A percentile compares a stretch with the other conserved stretches of the same genome.
Conservation (phyloP, 2,329 filamentous ascomycete species). For the Trichoderma koningiopsis region DNA sequence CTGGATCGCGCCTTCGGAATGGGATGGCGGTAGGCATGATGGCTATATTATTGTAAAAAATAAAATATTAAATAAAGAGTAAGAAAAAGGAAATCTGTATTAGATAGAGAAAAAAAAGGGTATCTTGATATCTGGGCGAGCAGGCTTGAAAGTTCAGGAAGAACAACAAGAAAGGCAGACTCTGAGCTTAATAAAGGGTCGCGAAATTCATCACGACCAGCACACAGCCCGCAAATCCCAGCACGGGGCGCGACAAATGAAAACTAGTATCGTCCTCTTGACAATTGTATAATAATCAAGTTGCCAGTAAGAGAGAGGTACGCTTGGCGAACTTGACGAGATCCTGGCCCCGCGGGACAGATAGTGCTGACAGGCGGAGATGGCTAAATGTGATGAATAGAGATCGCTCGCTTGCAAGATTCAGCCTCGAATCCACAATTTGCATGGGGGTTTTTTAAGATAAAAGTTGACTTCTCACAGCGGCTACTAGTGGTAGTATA, state of each 20-base stretch:
- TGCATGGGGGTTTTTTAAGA: conserved; percentile 4
- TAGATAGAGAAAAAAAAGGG: background rate
- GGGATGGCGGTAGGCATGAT: conserved; percentile 16
- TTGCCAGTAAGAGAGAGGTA: background rate
- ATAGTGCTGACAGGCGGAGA: conserved; percentile 24
- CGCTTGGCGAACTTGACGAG: background rate
- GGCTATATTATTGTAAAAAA: background rate
- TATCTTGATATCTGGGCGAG: background rate
- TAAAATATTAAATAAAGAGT: background rate
- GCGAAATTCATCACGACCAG: background rate
- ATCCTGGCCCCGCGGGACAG: conserved; percentile 5
- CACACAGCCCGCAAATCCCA: background rate
- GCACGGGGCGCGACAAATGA: background rate
- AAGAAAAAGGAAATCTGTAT: background rate
- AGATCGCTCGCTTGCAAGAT: conserved; percentile 9
- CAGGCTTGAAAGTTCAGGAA: background rate
- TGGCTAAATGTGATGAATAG: conserved; percentile 15
- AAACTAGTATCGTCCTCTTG: background rate
- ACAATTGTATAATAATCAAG: background rate
- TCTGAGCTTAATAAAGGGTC: background rate
- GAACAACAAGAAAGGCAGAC: background rate
- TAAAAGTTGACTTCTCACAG: background rate
- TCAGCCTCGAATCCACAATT: background rate
- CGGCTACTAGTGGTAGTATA: background rate
- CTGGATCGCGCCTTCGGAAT: conserved; percentile 26